Percentiles rank a stretch among this genome's conserved stretches.
These are phyloP conservation scores for Paecilomyces sp. DNA, from an alignment of 2,329 filamentous ascomycete genomes.

Conservation along the genomic window DNA sequence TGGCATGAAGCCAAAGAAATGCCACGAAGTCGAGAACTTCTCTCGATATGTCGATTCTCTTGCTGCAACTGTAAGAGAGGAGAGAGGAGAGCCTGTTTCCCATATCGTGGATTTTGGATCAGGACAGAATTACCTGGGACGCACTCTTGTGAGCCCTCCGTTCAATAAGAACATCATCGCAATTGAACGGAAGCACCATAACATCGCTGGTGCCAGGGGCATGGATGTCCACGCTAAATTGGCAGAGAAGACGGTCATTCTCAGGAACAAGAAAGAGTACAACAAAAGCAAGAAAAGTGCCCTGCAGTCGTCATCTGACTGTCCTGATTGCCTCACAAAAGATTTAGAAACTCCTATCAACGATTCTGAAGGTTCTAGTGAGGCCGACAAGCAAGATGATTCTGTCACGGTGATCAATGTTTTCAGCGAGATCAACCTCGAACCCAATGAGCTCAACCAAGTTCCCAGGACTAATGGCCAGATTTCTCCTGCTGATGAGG, in stretches of 20 bases:
- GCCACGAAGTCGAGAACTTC: slow-evolving; percentile 88
- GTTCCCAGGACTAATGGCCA: slow-evolving; percentile 6
- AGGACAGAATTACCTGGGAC: slow-evolving; percentile 91
- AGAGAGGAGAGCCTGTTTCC: slow-evolving; percentile 50
- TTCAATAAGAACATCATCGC: slow-evolving; percentile 85
- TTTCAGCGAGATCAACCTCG: slow-evolving; percentile 26
- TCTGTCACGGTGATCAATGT: slow-evolving; percentile 20
- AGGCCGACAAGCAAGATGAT: slow-evolving; percentile 14
- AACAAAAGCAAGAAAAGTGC: slow-evolving; percentile 13
- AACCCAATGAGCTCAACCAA: slow-evolving; percentile 19
- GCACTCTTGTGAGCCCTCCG: slow-evolving; percentile 74
- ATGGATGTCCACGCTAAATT: slow-evolving; percentile 80
- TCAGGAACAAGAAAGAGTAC: slow-evolving; percentile 69
- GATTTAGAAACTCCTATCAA: slow-evolving; percentile 2
- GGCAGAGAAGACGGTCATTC: slow-evolving; percentile 62
- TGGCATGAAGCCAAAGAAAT: slow-evolving; percentile 94
- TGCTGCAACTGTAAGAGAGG: slow-evolving; percentile 46
- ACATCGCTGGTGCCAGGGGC: slow-evolving; percentile 75
- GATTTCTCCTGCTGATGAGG: slow-evolving; percentile 3
- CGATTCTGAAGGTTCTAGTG: neutral
- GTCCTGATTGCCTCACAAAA: slow-evolving; percentile 3
- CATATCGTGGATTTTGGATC: slow-evolving; percentile 95
- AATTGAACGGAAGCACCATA: slow-evolving; percentile 79
- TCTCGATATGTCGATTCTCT: slow-evolving; percentile 75
- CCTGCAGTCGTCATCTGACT: slow-evolving; percentile 1